These are phyloP conservation scores for Diaporthe helianthi DNA, from an alignment of 2,329 filamentous ascomycete species.

Conservation along the genomic window DNA sequence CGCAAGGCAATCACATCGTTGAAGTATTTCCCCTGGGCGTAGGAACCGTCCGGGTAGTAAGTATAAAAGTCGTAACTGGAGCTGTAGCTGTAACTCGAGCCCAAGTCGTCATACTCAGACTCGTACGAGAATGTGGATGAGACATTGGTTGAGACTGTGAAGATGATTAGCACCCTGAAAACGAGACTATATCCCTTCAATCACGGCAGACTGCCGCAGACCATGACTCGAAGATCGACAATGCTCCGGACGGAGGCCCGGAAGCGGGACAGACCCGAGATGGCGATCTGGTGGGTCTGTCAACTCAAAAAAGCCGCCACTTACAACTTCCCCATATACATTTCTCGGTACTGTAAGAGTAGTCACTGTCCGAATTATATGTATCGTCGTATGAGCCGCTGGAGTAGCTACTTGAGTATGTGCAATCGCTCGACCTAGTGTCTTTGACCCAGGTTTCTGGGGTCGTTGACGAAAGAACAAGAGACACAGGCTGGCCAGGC, in stretches of 20 bases:
- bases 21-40: slow-evolving; percentile 38
- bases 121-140: slow-evolving; percentile 38
- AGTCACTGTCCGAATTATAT: background rate
- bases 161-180: slow-evolving; percentile 25
- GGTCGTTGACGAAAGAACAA: slow-evolving; percentile 39
- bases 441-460: slow-evolving; percentile 43
- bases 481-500: slow-evolving; percentile 40
- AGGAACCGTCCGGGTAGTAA: slow-evolving; percentile 31
- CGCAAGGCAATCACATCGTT: slow-evolving; percentile 41
- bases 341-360: background rate
- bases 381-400: slow-evolving; percentile 4
- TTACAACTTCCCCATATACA: slow-evolving; percentile 40
- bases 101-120: background rate
- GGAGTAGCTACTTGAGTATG: slow-evolving; percentile 14
- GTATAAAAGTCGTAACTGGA: slow-evolving; percentile 32
- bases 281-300: background rate
- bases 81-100: slow-evolving; percentile 3
- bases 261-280: background rate
- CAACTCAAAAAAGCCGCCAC: background rate
- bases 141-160: slow-evolving; percentile 34
- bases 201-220: background rate
- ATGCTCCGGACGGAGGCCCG: background rate
- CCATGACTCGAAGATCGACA: slow-evolving; percentile 2
- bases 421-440: slow-evolving; percentile 31
- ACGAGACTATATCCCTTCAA: background rate